Evolutionary conservation across 2,329 filamentous ascomycete genomes (phyloP), one percentile per base, ranked within the genome.

Genomic region (Metarhizium rileyi): DNA sequence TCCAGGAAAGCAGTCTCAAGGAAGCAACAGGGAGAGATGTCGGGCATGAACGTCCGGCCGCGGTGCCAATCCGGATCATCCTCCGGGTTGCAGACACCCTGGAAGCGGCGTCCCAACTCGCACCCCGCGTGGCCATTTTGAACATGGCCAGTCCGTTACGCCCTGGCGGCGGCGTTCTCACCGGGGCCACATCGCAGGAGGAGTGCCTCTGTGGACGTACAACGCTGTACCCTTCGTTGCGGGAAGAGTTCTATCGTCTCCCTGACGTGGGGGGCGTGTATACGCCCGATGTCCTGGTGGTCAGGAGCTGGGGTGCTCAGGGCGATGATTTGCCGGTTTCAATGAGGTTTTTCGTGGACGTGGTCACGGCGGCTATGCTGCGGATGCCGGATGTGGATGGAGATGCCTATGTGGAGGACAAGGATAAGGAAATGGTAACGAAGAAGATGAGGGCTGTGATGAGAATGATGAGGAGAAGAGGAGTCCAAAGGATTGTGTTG

Each of bases 81-180:
- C 65, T 84, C 5, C 62, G 70, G 22, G 63, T 70, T 3, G 66
- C 70, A 12, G 79, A 82, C 55, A 77, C 76, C 0, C 70, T 84
- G 4, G 65, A 70, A 2, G 77, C 75, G 1, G 79, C 79, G 0
- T 48, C 42, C 4, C 42, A 45, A 1, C 30, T 55, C 0, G n/a
- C 27, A 3, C 9, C 36, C 14, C 51, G 51, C n/a, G 69, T 79
- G 1, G 77, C 71, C 4, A 67, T 84, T 23, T 67, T 84, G 3
- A 83, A 81, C 61, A 83, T 84, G 79, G 80, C 79, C 0, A 84
- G 80, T 0, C 77, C 79, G 0, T 69, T 81, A 0, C 72, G 72
- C 0, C 77, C 81, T 0, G 81, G 81, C 12, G 81, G 80, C 7
- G 81, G 81, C 0, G 74, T 84, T 27, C 62, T 83, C 0, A 72